phyloP scores from a whole-genome alignment of 768 basidiomycete species.

The Termitomyces sp. region DNA sequence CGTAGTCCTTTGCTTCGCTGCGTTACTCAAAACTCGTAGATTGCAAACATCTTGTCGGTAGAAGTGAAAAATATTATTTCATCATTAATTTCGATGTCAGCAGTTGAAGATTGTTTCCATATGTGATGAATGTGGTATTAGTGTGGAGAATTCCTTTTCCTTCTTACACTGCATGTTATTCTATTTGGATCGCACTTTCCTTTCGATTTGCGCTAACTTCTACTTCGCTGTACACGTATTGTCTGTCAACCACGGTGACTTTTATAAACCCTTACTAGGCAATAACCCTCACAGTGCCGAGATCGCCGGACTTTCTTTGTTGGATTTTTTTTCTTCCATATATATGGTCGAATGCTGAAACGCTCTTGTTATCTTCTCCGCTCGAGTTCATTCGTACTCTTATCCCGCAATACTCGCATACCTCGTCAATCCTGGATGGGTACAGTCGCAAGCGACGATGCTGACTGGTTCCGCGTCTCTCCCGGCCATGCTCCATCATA shows the following conservation, averaged over 20 bases:
- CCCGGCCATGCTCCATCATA: conserved; percentile 34
- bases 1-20: conserved; percentile 4
- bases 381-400: not conserved
- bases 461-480: conserved; percentile 30
- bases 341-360: conserved; percentile 9
- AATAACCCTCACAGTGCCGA: conserved; percentile 1
- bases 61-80: conserved; percentile 8
- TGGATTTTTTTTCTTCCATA: conserved; percentile 1
- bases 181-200: too few species aligned
- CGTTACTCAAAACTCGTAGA: conserved; percentile 10
- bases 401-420: not conserved
- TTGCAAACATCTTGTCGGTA: conserved; percentile 5
- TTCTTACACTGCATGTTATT: too few species aligned
- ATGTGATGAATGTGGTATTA: not conserved
- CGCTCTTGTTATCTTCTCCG: not conserved
- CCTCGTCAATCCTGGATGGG: conserved; percentile 12
- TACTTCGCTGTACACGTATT: too few species aligned
- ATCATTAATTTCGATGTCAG: not conserved
- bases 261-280: not conserved
- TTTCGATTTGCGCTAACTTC: too few species aligned
- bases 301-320: conserved; percentile 2
- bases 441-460: conserved; percentile 7
- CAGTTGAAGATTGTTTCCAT: not conserved
- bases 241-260: too few species aligned
- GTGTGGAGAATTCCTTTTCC: not conserved